Evolutionary conservation across 805 yeast species (phyloP).

Genomic region (Wickerhamomyces queroliae): DNA sequence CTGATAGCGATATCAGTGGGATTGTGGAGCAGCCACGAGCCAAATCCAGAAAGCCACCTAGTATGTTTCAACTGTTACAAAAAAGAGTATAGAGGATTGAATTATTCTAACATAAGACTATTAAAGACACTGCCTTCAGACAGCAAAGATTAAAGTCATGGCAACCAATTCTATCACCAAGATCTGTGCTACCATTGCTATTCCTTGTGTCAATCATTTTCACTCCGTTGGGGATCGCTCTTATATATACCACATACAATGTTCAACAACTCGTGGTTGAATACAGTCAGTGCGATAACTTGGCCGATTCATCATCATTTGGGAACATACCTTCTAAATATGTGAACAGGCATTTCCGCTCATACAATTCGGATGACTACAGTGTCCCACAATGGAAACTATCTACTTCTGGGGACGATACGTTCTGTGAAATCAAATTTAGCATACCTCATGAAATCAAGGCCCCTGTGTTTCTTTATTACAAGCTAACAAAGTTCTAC

Average conservation of each 20-base stretch:
- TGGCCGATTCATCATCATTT: constrained; percentile 40
- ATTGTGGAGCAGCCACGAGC: constrained; percentile 22
- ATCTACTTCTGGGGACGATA: constrained; percentile 30
- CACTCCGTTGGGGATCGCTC: constrained; percentile 87
- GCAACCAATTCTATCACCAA: constrained; percentile 89
- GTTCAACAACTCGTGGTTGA: constrained; percentile 73
- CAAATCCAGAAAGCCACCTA: constrained; percentile 50
- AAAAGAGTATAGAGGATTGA: too few species aligned
- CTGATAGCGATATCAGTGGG: constrained; percentile 24
- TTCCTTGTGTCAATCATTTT: constrained; percentile 70
- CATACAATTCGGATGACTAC: constrained; percentile 13
- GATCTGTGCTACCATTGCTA: constrained; percentile 81
- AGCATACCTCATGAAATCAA: constrained; percentile 64
- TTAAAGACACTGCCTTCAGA: constrained; percentile 67
- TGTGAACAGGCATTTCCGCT: constrained; percentile 55
- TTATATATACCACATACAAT: constrained; percentile 68
- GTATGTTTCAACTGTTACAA: constrained; percentile 29
- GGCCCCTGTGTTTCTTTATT: constrained; percentile 72
- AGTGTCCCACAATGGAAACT: constrained; percentile 60
- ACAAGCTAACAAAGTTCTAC: constrained; percentile 82
- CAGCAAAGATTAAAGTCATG: constrained; percentile 62
- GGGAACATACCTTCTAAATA: constrained; percentile 53
- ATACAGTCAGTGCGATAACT: constrained; percentile 61
- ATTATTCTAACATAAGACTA: too few species aligned
- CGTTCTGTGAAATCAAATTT: constrained; percentile 64